Evolutionary conservation across 495 filamentous ascomycete genomes (phyloP), one percentile per base, ranked within the genome.

Genomic region (Amorphotheca resinae): DNA sequence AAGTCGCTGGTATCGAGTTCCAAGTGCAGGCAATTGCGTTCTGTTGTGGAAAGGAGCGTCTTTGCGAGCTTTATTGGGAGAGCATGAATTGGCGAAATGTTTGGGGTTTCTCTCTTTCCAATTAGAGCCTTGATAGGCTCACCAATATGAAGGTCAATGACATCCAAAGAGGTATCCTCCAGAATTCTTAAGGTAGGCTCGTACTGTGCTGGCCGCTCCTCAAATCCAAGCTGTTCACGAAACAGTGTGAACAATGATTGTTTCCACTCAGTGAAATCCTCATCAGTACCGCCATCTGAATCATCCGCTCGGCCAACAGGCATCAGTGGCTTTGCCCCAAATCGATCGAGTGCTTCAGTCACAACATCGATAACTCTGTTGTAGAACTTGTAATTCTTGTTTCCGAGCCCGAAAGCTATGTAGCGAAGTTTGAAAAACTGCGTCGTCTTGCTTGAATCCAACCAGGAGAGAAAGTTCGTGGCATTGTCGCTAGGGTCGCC

Each of bases 391-490:
- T 56, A 56, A 1, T 33, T 49, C 2, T 20, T 50, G 32, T 53
- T 56, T 15, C 53, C 61, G 7, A 65, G 53, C 9, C 59, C 61
- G 33, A 65, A 58, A 2, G 55, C 52, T 11, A 54, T 21, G 35
- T 61, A 65, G 64, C 68, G 44, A 69, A 69, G 14, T 61, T 47
- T 38, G 0, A 17, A 18, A 15, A 46, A 38, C 4, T 37, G 5
- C 8, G 32, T 16, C 11, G 37, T 38, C 7, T 40, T 31, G 41
- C 22, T 44, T 4, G 30, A 22, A 4, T 42, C 15, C 14, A 69
- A 44, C 66, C 63, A 67, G 23, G 62, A 61, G 61, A 62, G 66
- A 40, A 73, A 62, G n/a, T 59, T 58, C 4, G 55, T 55, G 3
- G 25, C n/a, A 15, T 39, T 39, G 22, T 39, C 37, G 15, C 6